A percentile compares a stretch with the other conserved stretches of the same genome.
These are phyloP conservation scores for Anaeramoeba ignava DNA, from an alignment of 78 protist genomes.

Conservation along the genomic window DNA sequence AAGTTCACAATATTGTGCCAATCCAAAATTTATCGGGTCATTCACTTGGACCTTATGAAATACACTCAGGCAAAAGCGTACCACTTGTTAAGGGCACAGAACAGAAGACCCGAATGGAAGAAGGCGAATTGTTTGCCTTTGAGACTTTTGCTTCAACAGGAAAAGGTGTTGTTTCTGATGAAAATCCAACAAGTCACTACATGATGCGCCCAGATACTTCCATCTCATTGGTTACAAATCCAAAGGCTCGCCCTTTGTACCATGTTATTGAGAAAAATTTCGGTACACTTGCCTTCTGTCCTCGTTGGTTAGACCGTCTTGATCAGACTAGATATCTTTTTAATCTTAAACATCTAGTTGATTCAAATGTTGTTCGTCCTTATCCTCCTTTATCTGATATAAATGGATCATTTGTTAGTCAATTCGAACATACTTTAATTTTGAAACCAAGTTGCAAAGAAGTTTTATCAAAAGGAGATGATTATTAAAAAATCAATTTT, in stretches of 20 bases:
- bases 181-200: conserved; percentile 82
- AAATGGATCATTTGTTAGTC: conserved; percentile 79
- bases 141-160: conserved; percentile 98
- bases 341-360: not conserved
- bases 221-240: not conserved
- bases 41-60: conserved; percentile 70
- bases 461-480: conserved; percentile 80
- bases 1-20: conserved; percentile 57
- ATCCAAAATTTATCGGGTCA: conserved; percentile 92
- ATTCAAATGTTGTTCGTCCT: not conserved
- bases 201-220: conserved; percentile 49
- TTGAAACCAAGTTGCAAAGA: conserved; percentile 84
- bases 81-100: conserved; percentile 80
- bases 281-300: conserved; percentile 91
- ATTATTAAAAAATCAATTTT: conserved; percentile 66
- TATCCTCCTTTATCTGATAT: conserved; percentile 86
- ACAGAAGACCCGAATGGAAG: conserved; percentile 59
- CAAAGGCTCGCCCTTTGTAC: conserved; percentile 60
- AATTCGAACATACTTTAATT: conserved; percentile 86
- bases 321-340: conserved; percentile 12
- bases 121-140: conserved; percentile 94
- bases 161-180: conserved; percentile 61
- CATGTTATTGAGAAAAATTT: conserved; percentile 59
- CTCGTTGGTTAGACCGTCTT: conserved; percentile 56
- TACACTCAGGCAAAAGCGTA: conserved; percentile 90